Evolutionary conservation across 352 stramenopile species (phyloP).

Genomic region (Phytophthora citrophthora): DNA sequence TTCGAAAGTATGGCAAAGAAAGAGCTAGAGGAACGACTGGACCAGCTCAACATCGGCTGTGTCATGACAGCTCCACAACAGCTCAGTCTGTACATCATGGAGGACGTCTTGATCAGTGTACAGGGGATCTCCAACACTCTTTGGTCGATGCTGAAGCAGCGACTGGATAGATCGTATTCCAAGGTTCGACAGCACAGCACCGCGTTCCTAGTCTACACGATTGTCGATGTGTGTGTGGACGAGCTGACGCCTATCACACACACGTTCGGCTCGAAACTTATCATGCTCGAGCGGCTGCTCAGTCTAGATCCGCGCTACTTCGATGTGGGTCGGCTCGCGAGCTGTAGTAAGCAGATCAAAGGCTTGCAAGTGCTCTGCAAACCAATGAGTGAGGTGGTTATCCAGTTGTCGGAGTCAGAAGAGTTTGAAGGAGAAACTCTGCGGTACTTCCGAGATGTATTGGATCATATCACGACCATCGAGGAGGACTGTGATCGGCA

Average conservation of each 20-base stretch:
- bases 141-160: constrained; percentile 63
- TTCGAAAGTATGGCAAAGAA: constrained; percentile 75
- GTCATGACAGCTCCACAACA: constrained; percentile 81
- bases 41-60: constrained; percentile 58
- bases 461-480: constrained; percentile 83
- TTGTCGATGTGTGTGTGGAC: constrained; percentile 85
- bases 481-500: constrained; percentile 85
- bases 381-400: constrained; percentile 67
- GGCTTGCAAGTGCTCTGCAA: constrained; percentile 82
- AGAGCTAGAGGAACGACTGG: constrained; percentile 65
- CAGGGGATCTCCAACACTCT: constrained; percentile 56
- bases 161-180: constrained; percentile 80
- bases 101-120: constrained; percentile 78
- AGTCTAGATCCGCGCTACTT: constrained; percentile 65
- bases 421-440: constrained; percentile 73
- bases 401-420: constrained; percentile 74
- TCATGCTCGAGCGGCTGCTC: constrained; percentile 73
- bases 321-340: constrained; percentile 56
- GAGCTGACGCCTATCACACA: constrained; percentile 80
- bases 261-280: constrained; percentile 71
- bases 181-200: constrained; percentile 82
- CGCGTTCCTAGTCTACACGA: constrained; percentile 75
- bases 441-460: constrained; percentile 84
- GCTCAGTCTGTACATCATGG: constrained; percentile 77
- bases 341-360: constrained; percentile 71